Conservation (phyloP, 2,329 filamentous ascomycete species). For the Cladosporium sp. region DNA sequence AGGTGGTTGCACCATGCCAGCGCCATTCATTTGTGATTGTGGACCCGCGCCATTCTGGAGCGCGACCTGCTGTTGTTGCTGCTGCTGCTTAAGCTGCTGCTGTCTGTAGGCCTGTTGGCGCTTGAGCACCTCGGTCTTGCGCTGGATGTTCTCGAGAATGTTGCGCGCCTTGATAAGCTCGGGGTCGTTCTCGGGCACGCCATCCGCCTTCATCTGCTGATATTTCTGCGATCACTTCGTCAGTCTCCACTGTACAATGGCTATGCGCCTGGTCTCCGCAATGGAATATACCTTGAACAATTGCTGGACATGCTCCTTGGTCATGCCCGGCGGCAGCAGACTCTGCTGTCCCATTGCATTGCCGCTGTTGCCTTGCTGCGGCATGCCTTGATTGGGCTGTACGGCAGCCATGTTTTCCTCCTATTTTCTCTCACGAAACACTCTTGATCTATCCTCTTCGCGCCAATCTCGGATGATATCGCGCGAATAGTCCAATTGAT, state of each 20-base stretch:
- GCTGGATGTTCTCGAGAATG: slow-evolving; percentile 70
- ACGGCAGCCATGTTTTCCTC: slow-evolving; percentile 24
- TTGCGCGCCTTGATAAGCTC: slow-evolving; percentile 82
- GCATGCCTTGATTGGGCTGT: slow-evolving; percentile 26
- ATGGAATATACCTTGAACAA: slow-evolving; percentile 60
- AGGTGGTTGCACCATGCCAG: slow-evolving; percentile 44
- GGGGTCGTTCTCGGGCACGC: slow-evolving; percentile 78
- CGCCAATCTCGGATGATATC: slow-evolving; percentile 8
- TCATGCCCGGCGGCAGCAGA: slow-evolving; percentile 65
- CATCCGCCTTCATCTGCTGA: slow-evolving; percentile 82
- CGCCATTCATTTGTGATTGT: slow-evolving; percentile 49
- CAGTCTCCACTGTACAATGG: slow-evolving; percentile 20
- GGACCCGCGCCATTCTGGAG: slow-evolving; percentile 49
- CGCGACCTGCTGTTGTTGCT: slow-evolving; percentile 49
- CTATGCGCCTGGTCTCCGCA: neutral
- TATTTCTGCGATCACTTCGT: slow-evolving; percentile 67
- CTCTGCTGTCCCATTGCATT: slow-evolving; percentile 21
- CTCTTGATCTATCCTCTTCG: neutral
- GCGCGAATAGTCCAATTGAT: slow-evolving; percentile 2
- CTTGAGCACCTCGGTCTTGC: slow-evolving; percentile 45
- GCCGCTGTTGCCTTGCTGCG: slow-evolving; percentile 46
- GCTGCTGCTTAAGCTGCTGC: slow-evolving; percentile 49
- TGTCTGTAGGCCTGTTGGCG: slow-evolving; percentile 49
- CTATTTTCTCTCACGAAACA: neutral
- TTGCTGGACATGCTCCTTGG: slow-evolving; percentile 76